Evolutionary conservation across 1,284 basidiomycete genomes (phyloP), one percentile per base, ranked within the genome.

Genomic region (Leccinum fallax): DNA sequence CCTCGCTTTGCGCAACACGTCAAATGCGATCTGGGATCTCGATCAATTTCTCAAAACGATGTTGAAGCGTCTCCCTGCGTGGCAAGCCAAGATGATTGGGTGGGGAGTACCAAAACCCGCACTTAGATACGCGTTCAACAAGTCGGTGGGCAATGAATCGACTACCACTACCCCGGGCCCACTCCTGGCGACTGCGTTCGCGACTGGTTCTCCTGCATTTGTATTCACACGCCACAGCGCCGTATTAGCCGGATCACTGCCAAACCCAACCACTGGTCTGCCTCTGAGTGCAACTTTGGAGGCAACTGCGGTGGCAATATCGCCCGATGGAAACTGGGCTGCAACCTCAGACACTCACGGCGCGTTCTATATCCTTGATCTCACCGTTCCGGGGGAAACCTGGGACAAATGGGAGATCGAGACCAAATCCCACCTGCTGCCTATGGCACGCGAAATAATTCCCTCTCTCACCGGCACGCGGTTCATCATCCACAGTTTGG

Each of bases 271-370:
- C 21, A 32, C 53, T 46, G 21, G 16, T 15, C 11, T 54, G 1
- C 57, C 70, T 10, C 8, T 24, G 26, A 28, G 3, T 52, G 9
- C 24, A 10, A 6, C 26, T 52, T 9, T 2, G 21, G 10, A 49
- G 21, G 11, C 5, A 5, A 59, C 36, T 26, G 28, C 15, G 0
- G 28, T 63, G 28, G 61, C 68, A 1, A 46, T 70, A 11, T 69
- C 70, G 2, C 53, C 64, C 1, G 68, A 69, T 19, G 68, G 68
- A 0, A 61, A 43, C 32, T 66, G 66, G 66, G 58, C 62, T 24
- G 70, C 60, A 43, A 34, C 49, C 1, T 55, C 53, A 4, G 36
- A 59, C 10, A 2, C 26, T 19, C 26, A 21, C 15, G 68, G 66
- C 8, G 62, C 57, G 5, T 38, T 69, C 11, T 16, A 66, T 19